phyloP scores from a whole-genome alignment of 2,329 filamentous ascomycete genomes.

The Esteya vermicola region DNA sequence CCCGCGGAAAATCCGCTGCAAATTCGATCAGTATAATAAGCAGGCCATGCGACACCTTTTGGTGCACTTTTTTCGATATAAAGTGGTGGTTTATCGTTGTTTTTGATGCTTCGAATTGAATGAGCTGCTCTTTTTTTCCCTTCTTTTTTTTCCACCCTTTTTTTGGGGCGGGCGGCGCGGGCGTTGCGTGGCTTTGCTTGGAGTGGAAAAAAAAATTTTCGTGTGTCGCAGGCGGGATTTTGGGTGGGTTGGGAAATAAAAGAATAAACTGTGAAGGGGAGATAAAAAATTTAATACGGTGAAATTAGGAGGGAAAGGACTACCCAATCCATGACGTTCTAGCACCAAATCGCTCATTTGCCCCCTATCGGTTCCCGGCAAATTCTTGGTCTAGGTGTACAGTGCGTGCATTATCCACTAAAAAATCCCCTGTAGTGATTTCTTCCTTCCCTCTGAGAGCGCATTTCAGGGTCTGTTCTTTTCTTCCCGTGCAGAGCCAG shows the following conservation, averaged over 20 bases:
- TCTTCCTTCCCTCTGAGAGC: no score
- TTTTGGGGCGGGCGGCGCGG: no score
- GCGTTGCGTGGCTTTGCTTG: no score
- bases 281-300: neutral
- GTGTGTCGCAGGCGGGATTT: slow-evolving; percentile 2
- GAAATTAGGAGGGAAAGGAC: neutral
- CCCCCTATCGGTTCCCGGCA: no score
- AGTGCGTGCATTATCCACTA: no score
- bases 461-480: no score
- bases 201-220: slow-evolving; percentile 3
- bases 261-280: no score
- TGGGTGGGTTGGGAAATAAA: no score
- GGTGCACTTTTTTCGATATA: slow-evolving; percentile 40
- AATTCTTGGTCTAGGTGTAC: no score
- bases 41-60: slow-evolving; percentile 36
- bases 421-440: no score
- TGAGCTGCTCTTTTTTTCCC: neutral
- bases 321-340: neutral
- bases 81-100: slow-evolving; percentile 31
- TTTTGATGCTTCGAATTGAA: slow-evolving; percentile 32
- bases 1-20: slow-evolving; percentile 45
- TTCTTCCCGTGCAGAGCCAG: no score
- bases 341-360: neutral
- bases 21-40: slow-evolving; percentile 51
- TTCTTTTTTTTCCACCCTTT: no score